phyloP scores from a whole-genome alignment of 2,329 filamentous ascomycete genomes.

The Phaeoacremonium minimum region DNA sequence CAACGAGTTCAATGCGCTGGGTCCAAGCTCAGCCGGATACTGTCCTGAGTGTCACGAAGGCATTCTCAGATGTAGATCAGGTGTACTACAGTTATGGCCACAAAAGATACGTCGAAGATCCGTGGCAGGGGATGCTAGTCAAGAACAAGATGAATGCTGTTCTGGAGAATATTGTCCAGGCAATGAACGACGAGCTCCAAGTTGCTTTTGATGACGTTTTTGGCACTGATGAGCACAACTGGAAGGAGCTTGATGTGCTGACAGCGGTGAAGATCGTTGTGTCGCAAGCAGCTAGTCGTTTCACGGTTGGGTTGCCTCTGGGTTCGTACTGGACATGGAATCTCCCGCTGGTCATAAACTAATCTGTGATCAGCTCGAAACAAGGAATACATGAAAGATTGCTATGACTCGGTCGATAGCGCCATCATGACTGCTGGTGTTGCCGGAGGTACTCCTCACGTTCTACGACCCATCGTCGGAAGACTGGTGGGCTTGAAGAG shows the following conservation, averaged over 20 bases:
- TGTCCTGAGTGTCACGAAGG: constrained; percentile 24
- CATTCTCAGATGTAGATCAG: constrained; percentile 33
- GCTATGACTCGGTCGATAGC: constrained; percentile 22
- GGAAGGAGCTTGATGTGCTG: constrained; percentile 26
- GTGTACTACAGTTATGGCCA: constrained; percentile 30
- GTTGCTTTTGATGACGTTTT: constrained; percentile 27
- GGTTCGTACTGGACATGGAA: constrained; percentile 18
- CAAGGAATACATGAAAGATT: constrained; percentile 24
- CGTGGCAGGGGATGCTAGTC: constrained; percentile 28
- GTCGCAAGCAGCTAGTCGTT: constrained; percentile 22
- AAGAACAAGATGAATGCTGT: constrained; percentile 28
- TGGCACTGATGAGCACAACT: constrained; percentile 24
- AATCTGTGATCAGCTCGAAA: too few species aligned
- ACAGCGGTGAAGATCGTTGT: constrained; percentile 20
- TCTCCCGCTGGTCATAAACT: too few species aligned
- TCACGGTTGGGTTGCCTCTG: constrained; percentile 23
- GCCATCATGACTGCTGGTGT: constrained; percentile 26
- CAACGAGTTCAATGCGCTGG: constrained; percentile 32
- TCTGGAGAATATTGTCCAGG: constrained; percentile 25
- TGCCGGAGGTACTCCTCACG: constrained; percentile 21
- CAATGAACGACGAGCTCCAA: constrained; percentile 28
- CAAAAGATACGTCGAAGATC: constrained; percentile 23
- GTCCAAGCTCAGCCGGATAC: constrained; percentile 31
- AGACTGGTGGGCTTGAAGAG: constrained; percentile 16
- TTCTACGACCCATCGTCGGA: constrained; percentile 26